phyloP scores from a whole-genome alignment of 495 filamentous ascomycete species.

The Lophium mytilinum region DNA sequence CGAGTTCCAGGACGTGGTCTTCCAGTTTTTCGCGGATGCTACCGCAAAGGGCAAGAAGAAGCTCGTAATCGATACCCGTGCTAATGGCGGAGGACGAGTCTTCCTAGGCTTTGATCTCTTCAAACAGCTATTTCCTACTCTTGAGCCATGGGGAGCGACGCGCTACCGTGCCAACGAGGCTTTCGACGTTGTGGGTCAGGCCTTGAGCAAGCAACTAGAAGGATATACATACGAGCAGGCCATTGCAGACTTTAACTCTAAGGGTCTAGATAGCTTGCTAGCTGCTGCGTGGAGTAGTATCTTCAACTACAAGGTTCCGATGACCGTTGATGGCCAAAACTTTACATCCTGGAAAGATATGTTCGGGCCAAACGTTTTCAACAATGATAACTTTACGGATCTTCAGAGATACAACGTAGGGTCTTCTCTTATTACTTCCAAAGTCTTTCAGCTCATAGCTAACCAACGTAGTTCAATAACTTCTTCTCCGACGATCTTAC shows the following conservation, averaged over 20 bases:
- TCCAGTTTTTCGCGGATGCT: not conserved
- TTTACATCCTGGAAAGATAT: not conserved
- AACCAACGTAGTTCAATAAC: not conserved
- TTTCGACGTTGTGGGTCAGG: not conserved
- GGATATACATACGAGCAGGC: not conserved
- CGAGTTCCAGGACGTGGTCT: conserved; percentile 3
- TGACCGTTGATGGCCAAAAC: not conserved
- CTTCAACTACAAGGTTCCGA: conserved; percentile 1
- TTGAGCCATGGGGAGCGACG: not conserved
- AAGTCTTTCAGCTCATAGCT: not conserved
- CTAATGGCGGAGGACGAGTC: conserved; percentile 1
- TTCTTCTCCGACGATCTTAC: not conserved
- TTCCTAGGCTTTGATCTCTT: conserved; percentile 1
- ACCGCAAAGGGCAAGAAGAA: not conserved
- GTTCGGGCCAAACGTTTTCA: conserved; percentile 3
- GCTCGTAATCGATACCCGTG: conserved; percentile 1
- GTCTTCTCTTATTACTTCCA: not conserved
- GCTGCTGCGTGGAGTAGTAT: not conserved
- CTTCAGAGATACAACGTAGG: conserved; percentile 1
- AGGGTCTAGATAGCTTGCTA: not conserved
- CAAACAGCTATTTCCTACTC: conserved; percentile 1
- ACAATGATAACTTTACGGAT: conserved; percentile 4
- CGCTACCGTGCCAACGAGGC: not conserved
- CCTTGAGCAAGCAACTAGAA: not conserved
- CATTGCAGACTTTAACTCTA: not conserved